A percentile compares a stretch with the other conserved stretches of the same genome.
Conservation (phyloP, 306 rosid genomes). For the Glycine soja region DNA sequence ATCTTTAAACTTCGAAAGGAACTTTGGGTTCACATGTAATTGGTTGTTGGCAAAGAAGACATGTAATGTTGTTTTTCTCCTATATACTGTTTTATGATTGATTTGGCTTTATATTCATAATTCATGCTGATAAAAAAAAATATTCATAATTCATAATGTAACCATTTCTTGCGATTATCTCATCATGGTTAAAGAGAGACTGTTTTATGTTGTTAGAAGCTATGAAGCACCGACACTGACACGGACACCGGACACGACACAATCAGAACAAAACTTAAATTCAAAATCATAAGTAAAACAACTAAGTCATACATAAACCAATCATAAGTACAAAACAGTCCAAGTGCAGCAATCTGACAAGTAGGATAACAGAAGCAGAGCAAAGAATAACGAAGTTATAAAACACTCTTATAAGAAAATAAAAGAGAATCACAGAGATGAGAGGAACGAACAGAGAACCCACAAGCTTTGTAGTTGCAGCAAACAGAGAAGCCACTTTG, state of each 20-base stretch:
- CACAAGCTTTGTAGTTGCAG: neutral
- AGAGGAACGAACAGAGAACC: neutral
- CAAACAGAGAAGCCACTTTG: neutral
- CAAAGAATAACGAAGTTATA: neutral
- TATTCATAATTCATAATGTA: neutral
- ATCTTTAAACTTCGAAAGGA: constrained; percentile 17
- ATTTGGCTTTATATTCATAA: neutral
- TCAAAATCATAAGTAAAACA: neutral
- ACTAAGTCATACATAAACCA: neutral
- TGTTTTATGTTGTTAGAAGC: constrained; percentile 2
- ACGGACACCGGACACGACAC: too few species aligned
- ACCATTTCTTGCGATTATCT: constrained; percentile 5
- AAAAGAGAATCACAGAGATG: neutral
- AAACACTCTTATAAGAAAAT: neutral
- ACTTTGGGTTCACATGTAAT: constrained; percentile 16
- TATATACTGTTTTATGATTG: neutral
- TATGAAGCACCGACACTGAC: too few species aligned
- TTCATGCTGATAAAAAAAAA: too few species aligned
- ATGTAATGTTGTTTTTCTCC: constrained; percentile 7
- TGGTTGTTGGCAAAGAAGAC: neutral
- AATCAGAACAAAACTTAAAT: too few species aligned
- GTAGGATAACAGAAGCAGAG: neutral
- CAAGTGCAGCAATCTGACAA: neutral
- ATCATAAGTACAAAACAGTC: neutral
- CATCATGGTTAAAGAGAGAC: neutral